Percentiles rank a stretch among this genome's conserved stretches.
Conservation (phyloP, 352 stramenopile species). For the Phytophthora lateralis region DNA sequence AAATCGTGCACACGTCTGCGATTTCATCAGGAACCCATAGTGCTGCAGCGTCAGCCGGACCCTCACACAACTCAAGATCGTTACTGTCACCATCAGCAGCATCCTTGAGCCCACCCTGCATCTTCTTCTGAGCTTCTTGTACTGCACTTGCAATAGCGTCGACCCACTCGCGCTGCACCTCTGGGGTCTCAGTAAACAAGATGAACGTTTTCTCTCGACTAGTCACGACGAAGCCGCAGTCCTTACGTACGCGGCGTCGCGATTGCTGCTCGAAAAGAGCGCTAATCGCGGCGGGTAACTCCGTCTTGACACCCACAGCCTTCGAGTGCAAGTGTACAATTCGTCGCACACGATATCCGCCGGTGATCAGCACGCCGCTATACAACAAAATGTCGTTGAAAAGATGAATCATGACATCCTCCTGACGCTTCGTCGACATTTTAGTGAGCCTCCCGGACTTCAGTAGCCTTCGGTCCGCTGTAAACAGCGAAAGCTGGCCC, state of each 20-base stretch:
- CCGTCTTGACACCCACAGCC: slow-evolving; percentile 64
- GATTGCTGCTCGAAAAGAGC: slow-evolving; percentile 55
- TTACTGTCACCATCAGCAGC: slow-evolving; percentile 30
- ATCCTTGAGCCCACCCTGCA: slow-evolving; percentile 14
- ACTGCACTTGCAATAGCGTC: slow-evolving; percentile 59
- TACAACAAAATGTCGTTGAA: slow-evolving; percentile 90
- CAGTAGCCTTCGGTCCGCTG: slow-evolving; percentile 60
- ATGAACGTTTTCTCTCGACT: slow-evolving; percentile 87
- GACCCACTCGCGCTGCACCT: slow-evolving; percentile 62
- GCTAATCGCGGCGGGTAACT: slow-evolving; percentile 57
- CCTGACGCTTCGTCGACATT: slow-evolving; percentile 81
- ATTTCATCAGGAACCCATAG: slow-evolving; percentile 81
- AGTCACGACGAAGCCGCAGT: slow-evolving; percentile 78
- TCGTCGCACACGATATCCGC: slow-evolving; percentile 72
- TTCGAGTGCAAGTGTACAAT: slow-evolving; percentile 79
- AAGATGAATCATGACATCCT: slow-evolving; percentile 85
- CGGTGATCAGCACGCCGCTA: slow-evolving; percentile 74
- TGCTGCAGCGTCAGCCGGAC: slow-evolving; percentile 63
- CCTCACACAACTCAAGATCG: slow-evolving; percentile 41
- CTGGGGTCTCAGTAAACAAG: slow-evolving; percentile 61
- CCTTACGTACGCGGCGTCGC: slow-evolving; percentile 41
- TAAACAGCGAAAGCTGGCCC: slow-evolving; percentile 76
- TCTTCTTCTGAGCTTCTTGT: slow-evolving; percentile 48
- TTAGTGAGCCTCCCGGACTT: slow-evolving; percentile 79
- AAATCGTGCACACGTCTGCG: slow-evolving; percentile 72